Percentiles rank a stretch among this genome's conserved stretches.
Evolutionary conservation across 805 yeast genomes (phyloP).

Genomic region (Jamesozyma rosinii): DNA sequence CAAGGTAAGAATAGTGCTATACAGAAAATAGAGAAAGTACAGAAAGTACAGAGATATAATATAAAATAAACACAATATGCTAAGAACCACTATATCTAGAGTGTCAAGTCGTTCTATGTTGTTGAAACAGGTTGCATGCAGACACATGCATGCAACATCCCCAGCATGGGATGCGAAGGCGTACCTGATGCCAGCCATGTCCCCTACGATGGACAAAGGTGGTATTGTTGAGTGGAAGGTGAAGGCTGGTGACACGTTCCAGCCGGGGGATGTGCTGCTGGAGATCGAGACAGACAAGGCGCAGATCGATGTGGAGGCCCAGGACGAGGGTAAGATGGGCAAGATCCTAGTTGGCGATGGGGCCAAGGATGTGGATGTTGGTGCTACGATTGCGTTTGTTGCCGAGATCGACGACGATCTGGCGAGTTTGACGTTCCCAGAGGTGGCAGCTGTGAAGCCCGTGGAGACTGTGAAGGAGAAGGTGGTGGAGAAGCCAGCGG

Average conservation of each 20-base stretch:
- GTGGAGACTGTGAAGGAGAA: constrained; percentile 10
- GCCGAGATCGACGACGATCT: constrained; percentile 88
- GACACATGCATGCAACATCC: constrained; percentile 21
- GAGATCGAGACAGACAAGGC: constrained; percentile 88
- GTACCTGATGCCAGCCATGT: constrained; percentile 96
- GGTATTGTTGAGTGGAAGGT: constrained; percentile 86
- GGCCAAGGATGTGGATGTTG: constrained; percentile 71
- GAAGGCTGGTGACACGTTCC: constrained; percentile 63
- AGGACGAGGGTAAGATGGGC: constrained; percentile 84
- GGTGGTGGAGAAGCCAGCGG: not conserved
- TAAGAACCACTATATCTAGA: not conserved
- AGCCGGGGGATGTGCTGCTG: constrained; percentile 72
- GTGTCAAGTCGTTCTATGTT: not conserved
- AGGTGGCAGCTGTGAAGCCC: constrained; percentile 10
- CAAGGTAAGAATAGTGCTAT: no score
- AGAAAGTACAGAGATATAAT: no score
- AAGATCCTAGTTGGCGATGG: constrained; percentile 65
- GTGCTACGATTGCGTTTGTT: constrained; percentile 77
- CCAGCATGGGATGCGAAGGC: constrained; percentile 28
- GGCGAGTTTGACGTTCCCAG: constrained; percentile 50
- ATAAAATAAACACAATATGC: no score
- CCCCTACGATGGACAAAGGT: constrained; percentile 97
- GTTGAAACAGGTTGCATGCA: constrained; percentile 1
- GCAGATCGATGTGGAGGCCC: constrained; percentile 75
- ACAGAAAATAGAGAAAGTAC: no score